Conservation (phyloP, 2,329 filamentous ascomycete species). For the Calonectria hongkongensis region DNA sequence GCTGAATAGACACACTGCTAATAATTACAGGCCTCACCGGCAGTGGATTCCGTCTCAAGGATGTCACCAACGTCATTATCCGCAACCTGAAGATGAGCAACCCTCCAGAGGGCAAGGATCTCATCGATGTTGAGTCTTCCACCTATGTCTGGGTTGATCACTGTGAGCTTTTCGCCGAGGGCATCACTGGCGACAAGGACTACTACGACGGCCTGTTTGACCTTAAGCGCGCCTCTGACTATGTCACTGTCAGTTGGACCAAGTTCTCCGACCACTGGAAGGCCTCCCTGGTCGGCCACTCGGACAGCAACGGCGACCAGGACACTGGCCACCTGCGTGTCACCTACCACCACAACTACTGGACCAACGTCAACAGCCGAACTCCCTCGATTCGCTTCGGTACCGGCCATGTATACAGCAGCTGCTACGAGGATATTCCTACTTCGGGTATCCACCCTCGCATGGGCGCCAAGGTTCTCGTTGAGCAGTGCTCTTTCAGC, state of each 20-base stretch:
- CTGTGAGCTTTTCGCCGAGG: conserved; percentile 70
- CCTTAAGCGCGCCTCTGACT: conserved; percentile 74
- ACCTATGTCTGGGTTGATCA: conserved; percentile 76
- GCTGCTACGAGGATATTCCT: conserved; percentile 66
- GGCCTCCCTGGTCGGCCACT: conserved; percentile 75
- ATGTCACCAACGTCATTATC: conserved; percentile 69
- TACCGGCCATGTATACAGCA: conserved; percentile 75
- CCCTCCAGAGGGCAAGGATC: conserved; percentile 66
- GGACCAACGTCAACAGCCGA: conserved; percentile 73
- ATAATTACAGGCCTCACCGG: conserved; percentile 54
- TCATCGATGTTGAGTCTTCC: conserved; percentile 64
- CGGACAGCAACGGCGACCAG: conserved; percentile 69
- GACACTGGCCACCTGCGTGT: conserved; percentile 74
- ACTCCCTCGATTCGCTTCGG: conserved; percentile 71
- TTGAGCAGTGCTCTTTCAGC: conserved; percentile 70
- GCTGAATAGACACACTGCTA: background rate
- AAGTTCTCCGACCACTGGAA: conserved; percentile 71
- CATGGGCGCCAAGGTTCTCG: conserved; percentile 69
- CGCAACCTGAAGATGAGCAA: conserved; percentile 70
- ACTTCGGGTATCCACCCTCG: conserved; percentile 72
- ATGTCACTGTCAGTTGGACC: conserved; percentile 62
- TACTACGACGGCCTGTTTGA: conserved; percentile 78
- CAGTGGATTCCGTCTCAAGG: conserved; percentile 66
- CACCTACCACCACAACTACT: conserved; percentile 75
- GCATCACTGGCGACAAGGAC: conserved; percentile 73